Evolutionary conservation across 495 filamentous ascomycete genomes (phyloP).

Genomic region (Penicillium coprophilum): DNA sequence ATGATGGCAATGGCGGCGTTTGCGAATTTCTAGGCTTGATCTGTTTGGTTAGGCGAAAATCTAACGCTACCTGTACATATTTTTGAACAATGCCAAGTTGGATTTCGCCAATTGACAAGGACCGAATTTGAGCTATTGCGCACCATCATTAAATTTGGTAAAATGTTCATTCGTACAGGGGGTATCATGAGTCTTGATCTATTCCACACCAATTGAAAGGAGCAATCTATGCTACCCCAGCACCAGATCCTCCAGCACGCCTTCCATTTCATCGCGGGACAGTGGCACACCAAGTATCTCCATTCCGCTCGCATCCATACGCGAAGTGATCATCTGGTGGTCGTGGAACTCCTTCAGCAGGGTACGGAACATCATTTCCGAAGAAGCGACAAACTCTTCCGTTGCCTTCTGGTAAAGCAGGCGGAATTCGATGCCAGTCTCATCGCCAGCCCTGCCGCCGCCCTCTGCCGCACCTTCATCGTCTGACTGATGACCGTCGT

Average conservation of each 20-base stretch:
- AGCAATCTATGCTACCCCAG: conserved; percentile 25
- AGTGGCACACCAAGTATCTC: conserved; percentile 86
- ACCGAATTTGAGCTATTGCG: background rate
- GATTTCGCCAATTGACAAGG: background rate
- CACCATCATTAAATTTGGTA: conserved; percentile 5
- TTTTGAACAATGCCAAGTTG: background rate
- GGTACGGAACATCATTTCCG: conserved; percentile 91
- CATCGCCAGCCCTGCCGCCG: conserved; percentile 28
- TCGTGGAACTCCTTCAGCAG: conserved; percentile 97
- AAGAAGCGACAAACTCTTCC: conserved; percentile 95
- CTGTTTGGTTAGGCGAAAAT: background rate
- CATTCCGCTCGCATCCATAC: conserved; percentile 79
- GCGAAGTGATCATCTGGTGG: conserved; percentile 90
- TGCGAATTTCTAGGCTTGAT: conserved; percentile 44
- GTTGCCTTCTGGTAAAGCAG: conserved; percentile 91
- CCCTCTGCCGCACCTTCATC: conserved; percentile 39
- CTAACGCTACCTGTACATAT: conserved; percentile 19
- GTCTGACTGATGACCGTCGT: conserved; percentile 47
- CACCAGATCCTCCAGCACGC: conserved; percentile 81
- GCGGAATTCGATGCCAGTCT: conserved; percentile 78
- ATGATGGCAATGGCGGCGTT: conserved; percentile 80
- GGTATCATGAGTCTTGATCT: conserved; percentile 36
- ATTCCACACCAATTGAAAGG: conserved; percentile 10
- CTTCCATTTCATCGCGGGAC: conserved; percentile 84
- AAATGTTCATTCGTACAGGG: conserved; percentile 32